Evolutionary conservation across 495 filamentous ascomycete genomes (phyloP), one percentile per base, ranked within the genome.

Genomic region (Aspergillus bertholletiae): DNA sequence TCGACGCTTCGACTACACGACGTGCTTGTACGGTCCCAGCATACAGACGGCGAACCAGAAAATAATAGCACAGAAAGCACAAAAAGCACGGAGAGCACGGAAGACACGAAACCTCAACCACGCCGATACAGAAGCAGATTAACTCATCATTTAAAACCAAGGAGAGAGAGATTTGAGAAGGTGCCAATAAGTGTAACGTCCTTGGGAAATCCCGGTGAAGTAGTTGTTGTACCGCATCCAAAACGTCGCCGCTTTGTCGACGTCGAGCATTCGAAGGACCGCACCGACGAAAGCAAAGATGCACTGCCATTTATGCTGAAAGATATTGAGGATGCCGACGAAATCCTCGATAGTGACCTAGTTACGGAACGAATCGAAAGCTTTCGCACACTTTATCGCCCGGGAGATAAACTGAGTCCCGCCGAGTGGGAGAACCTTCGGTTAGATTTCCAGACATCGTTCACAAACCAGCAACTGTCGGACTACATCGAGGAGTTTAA

Each of bases 151-250:
- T 13, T 39, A n/a, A 18, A 21, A 44, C 24, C 18, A 7, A 55
- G 24, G 21, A 37, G 49, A 27, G 15, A 46, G 20, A 51, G 49
- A 5, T 39, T 45, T 41, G 46, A 51, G 37, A 58, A 44, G 59
- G 44, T 59, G 35, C 54, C 57, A 17, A 61, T 77, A 22, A 62
- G 56, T 43, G 60, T 77, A n/a, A 49, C 69, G 27, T 45, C 68
- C 1, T 55, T 80, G 7, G 77, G 77, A 12, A 57, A 73, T 45
- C 74, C 72, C 0, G 74, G 65, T 7, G 61, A 79, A 46, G 71
- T 79, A 5, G 61, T 79, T 17, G 59, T 79, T 27, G 55, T 80
- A 18, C 55, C 53, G 34, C 53, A 62, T 13, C 43, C 34, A 28
- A 49, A 46, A 20, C 53, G 57, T 21, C 62, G 58, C 22, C 58